Base-by-base conservation (phyloP, 345 rosid species). In the Syzygium aromaticum region DNA sequence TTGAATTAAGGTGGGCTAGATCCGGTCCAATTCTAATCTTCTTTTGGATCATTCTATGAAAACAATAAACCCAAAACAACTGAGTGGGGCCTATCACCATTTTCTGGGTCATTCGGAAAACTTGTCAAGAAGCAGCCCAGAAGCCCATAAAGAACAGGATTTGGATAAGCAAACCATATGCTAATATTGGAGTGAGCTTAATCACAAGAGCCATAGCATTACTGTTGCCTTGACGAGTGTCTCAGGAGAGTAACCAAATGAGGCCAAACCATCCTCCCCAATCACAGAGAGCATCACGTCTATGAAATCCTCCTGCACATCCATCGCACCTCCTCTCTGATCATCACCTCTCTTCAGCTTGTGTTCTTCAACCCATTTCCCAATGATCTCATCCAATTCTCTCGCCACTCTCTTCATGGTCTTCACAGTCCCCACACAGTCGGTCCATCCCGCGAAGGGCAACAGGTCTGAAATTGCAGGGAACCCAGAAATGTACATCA, bases 311-410 rank as follows among this genome's bases (percentile, higher is more conserved):
- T 73, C 49, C 51, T 54, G 21, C 86, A 40, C 89, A 92, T 27
- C 27, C 88, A 25, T 40, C 16, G 14, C 84, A 33, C 38, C 19
- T 57, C 51, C 88, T 61, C 85, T 87, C 88, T 92, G 27, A n/a
- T 27, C 64, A 22, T 93, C 97, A 93, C 95, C 54, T 86, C 86
- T 89, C 52, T 82, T 92, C 77, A 61, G 54, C 9, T 93, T 59
- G 89, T 93, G 97, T 64, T 95, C 94, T 16, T 93, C 90, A 43
- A 95, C 88, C 98, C 97, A 96, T 4, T 49, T 88, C n/a, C 89
- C 88, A 25, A 94, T 86, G 21, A 91, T 84, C 2, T 64, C 56
- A 86, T 96, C 96, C n/a, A 94, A 54, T 87, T 92, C 94, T 87
- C 91, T 92, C 25, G 89, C 90, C 1, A 90, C 88, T 59, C 86